A percentile compares a stretch with the other conserved stretches of the same genome.
These are phyloP conservation scores for Nepenthes gracilis DNA, from an alignment of 148 eudicot species.

Conservation along the genomic window DNA sequence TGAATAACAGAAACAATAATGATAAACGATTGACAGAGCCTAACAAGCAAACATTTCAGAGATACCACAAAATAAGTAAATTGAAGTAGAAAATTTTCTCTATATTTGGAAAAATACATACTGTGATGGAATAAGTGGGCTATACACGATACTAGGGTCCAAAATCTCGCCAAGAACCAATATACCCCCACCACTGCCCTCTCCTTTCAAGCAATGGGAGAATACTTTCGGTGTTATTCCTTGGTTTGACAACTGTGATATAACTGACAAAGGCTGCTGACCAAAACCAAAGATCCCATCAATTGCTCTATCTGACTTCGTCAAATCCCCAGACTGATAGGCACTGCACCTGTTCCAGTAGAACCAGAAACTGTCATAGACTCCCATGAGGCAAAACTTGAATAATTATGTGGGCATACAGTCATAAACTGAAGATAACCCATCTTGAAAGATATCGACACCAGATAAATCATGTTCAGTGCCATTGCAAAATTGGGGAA, in stretches of 20 bases:
- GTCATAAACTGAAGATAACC: too few species aligned
- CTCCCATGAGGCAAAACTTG: not conserved
- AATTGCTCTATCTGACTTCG: conserved; percentile 68
- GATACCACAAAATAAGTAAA: not conserved
- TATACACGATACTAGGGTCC: conserved; percentile 89
- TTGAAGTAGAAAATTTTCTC: not conserved
- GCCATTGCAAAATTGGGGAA: too few species aligned
- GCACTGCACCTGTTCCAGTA: conserved; percentile 75
- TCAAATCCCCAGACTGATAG: conserved; percentile 78
- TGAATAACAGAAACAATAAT: too few species aligned
- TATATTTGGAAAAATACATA: conserved; percentile 36
- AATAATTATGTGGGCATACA: not conserved
- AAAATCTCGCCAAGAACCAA: conserved; percentile 98
- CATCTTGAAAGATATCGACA: too few species aligned
- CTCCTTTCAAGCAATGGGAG: conserved; percentile 97
- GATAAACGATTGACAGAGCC: not conserved
- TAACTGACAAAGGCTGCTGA: conserved; percentile 70
- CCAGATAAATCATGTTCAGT: too few species aligned
- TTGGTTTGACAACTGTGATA: conserved; percentile 74
- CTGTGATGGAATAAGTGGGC: conserved; percentile 97
- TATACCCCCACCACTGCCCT: conserved; percentile 86
- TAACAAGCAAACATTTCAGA: not conserved
- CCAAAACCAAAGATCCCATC: conserved; percentile 99
- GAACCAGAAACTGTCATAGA: conserved; percentile 9
- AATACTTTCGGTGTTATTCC: conserved; percentile 88